phyloP scores from a whole-genome alignment of 1,284 basidiomycete genomes.

The Trichosporon sp. region DNA sequence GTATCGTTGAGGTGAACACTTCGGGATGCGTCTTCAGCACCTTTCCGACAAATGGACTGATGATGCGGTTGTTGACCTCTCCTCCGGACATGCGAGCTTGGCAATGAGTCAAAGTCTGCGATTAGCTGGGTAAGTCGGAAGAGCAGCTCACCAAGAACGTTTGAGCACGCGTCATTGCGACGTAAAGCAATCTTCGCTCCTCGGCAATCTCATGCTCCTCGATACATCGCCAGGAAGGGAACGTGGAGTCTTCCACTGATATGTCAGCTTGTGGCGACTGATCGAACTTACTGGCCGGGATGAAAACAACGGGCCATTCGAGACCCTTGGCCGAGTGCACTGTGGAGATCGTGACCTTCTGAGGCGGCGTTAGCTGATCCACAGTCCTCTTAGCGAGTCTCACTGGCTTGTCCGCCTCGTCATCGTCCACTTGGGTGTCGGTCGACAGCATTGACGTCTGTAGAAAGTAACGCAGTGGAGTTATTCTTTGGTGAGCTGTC shows the following conservation, averaged over 20 bases:
- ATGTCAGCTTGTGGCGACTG: not conserved
- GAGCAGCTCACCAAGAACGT: conserved; percentile 54
- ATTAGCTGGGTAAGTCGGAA: not conserved
- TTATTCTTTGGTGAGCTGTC: conserved; percentile 49
- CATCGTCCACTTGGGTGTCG: conserved; percentile 62
- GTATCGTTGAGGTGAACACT: conserved; percentile 25
- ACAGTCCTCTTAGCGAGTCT: not conserved
- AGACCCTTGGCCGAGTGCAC: conserved; percentile 87
- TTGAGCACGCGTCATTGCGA: conserved; percentile 85
- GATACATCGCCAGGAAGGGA: conserved; percentile 65
- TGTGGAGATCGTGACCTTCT: conserved; percentile 82
- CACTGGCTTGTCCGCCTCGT: conserved; percentile 45
- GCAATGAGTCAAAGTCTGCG: conserved; percentile 37
- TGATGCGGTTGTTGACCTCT: conserved; percentile 36
- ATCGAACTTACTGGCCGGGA: conserved; percentile 38
- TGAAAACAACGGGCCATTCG: conserved; percentile 68
- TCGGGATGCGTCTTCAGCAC: conserved; percentile 25
- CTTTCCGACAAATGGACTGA: conserved; percentile 40
- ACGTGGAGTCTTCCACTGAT: conserved; percentile 67
- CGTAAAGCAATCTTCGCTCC: conserved; percentile 79
- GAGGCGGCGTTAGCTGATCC: conserved; percentile 8
- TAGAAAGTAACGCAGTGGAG: conserved; percentile 70
- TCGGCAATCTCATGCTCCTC: conserved; percentile 65
- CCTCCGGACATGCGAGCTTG: conserved; percentile 43
- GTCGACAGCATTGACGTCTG: conserved; percentile 80